A percentile compares a stretch with the other conserved stretches of the same genome.
phyloP scores from a whole-genome alignment of 345 rosid genomes.

The Aethionema arabicum region DNA sequence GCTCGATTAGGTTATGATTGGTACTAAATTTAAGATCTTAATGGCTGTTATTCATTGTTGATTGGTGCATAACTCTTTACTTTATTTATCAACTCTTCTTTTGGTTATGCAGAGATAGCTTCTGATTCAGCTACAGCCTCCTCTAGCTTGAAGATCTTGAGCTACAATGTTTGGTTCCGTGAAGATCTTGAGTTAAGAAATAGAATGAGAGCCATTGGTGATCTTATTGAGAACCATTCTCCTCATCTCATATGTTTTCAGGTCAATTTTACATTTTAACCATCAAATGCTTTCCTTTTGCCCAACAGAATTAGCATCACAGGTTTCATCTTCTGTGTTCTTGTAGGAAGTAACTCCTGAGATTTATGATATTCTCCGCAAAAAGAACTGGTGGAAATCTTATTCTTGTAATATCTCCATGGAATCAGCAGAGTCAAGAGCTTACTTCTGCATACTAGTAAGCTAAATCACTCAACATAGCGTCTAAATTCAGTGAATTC shows the following conservation, averaged over 20 bases:
- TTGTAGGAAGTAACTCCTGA: conserved; percentile 81
- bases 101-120: conserved; percentile 38
- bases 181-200: conserved; percentile 77
- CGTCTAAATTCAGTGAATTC: background rate
- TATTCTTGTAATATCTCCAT: conserved; percentile 65
- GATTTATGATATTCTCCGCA: conserved; percentile 60
- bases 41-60: conserved; percentile 1
- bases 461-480: background rate
- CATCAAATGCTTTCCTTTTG: background rate
- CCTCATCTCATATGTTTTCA: conserved; percentile 91
- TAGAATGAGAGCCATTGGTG: conserved; percentile 85
- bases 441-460: conserved; percentile 89
- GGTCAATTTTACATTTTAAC: conserved; percentile 40
- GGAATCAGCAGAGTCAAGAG: conserved; percentile 44
- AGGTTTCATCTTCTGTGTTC: conserved; percentile 17
- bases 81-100: conserved; percentile 10
- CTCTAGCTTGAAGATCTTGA: conserved; percentile 65
- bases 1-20: conserved; percentile 5
- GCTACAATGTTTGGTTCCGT: conserved; percentile 96
- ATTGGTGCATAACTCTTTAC: conserved; percentile 5
- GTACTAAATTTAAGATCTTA: background rate
- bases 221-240: conserved; percentile 69
- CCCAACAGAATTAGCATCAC: background rate
- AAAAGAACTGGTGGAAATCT: conserved; percentile 82
- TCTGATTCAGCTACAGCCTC: conserved; percentile 36